Evolutionary conservation across 1,139 yeast genomes (phyloP).

Genomic region (Pichia sp.): DNA sequence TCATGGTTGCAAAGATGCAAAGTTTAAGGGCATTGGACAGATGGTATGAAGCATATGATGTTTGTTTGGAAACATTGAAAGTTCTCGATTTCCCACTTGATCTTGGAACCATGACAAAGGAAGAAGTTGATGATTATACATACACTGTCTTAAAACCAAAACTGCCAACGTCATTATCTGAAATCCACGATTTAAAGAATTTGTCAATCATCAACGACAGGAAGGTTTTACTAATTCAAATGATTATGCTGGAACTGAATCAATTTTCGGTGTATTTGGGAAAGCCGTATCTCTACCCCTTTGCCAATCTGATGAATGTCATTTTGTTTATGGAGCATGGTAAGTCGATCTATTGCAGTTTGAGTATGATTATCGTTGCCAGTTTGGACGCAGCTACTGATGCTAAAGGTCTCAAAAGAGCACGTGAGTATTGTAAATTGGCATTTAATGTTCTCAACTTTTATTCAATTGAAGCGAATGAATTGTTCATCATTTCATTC

Average conservation of each 20-base stretch:
- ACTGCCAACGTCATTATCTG: constrained; percentile 44
- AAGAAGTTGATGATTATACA: constrained; percentile 21
- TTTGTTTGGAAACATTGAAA: constrained; percentile 38
- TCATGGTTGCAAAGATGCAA: constrained; percentile 40
- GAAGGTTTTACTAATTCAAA: constrained; percentile 38
- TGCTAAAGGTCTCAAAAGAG: constrained; percentile 38
- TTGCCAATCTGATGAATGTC: constrained; percentile 33
- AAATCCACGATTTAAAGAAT: constrained; percentile 39
- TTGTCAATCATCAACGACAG: constrained; percentile 34
- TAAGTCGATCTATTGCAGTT: constrained; percentile 33
- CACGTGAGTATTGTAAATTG: constrained; percentile 40
- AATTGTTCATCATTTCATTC: constrained; percentile 42
- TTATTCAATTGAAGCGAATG: constrained; percentile 36
- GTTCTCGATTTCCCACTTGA: constrained; percentile 34
- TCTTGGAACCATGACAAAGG: constrained; percentile 27
- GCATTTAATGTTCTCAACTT: constrained; percentile 41
- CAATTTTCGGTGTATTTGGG: constrained; percentile 32
- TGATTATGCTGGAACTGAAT: constrained; percentile 43
- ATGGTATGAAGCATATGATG: constrained; percentile 38
- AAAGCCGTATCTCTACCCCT: constrained; percentile 25
- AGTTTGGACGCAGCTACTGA: constrained; percentile 32
- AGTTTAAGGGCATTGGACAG: constrained; percentile 39
- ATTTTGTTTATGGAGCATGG: constrained; percentile 35
- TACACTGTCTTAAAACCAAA: constrained; percentile 31
- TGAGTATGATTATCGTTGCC: constrained; percentile 35